phyloP scores from a whole-genome alignment of 1,139 yeast species.

The Taphrina pruni region DNA sequence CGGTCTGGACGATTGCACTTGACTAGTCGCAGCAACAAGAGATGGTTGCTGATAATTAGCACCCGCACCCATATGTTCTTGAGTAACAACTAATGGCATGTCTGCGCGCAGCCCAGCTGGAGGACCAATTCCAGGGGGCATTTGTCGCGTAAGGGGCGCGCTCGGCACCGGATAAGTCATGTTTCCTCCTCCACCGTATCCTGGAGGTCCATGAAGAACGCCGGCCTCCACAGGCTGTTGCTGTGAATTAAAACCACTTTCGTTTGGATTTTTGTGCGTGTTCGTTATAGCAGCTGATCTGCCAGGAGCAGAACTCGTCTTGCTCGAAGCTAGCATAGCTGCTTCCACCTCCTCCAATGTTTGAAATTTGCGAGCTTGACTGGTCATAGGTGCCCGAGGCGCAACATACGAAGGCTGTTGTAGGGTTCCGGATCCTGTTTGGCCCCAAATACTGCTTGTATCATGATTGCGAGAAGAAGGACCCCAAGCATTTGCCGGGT shows the following conservation, averaged over 20 bases:
- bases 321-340: constrained; percentile 57
- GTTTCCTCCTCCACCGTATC: constrained; percentile 27
- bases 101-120: constrained; percentile 49
- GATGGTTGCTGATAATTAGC: constrained; percentile 29
- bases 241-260: background rate
- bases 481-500: constrained; percentile 7
- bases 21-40: background rate
- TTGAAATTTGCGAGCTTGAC: constrained; percentile 56
- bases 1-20: background rate
- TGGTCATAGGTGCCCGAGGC: background rate
- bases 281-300: background rate
- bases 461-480: background rate
- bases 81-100: constrained; percentile 43
- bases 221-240: constrained; percentile 28
- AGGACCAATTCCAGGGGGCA: constrained; percentile 39
- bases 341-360: constrained; percentile 81
- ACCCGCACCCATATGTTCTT: background rate
- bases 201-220: constrained; percentile 42
- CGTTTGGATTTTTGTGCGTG: background rate
- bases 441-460: constrained; percentile 9
- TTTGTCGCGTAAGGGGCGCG: constrained; percentile 43
- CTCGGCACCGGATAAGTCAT: constrained; percentile 44
- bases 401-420: background rate
- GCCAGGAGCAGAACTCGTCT: background rate
- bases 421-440: background rate